Evolutionary conservation across 805 yeast species (phyloP).

Genomic region (Priceomyces castillae): DNA sequence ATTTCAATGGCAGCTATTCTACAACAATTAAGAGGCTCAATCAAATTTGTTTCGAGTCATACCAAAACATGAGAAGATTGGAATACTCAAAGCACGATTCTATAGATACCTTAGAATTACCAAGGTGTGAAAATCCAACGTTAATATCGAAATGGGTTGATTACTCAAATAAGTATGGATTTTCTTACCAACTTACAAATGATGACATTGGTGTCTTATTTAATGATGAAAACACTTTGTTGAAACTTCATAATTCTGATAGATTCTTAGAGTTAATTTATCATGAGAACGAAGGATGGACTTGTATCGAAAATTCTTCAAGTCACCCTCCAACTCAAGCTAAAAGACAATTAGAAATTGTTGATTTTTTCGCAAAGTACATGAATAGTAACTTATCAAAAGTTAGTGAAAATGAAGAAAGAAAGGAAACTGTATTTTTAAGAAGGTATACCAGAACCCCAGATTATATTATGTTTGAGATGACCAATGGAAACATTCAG

Average conservation of each 20-base stretch:
- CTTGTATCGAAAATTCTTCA: conserved; percentile 43
- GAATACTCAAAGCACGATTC: conserved; percentile 35
- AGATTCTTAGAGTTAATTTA: conserved; percentile 61
- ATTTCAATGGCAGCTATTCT: conserved; percentile 37
- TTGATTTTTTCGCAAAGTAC: conserved; percentile 84
- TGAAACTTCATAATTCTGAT: conserved; percentile 63
- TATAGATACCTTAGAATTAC: conserved; percentile 35
- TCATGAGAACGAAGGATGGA: conserved; percentile 46
- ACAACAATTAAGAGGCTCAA: conserved; percentile 39
- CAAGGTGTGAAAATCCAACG: conserved; percentile 55
- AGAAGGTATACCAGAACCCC: conserved; percentile 79
- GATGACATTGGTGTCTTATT: conserved; percentile 89
- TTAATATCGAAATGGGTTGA: conserved; percentile 97
- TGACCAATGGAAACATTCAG: conserved; percentile 90
- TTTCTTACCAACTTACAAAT: conserved; percentile 87
- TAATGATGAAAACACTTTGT: conserved; percentile 78
- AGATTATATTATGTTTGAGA: conserved; percentile 84
- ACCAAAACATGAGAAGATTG: conserved; percentile 40
- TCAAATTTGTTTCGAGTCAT: conserved; percentile 35
- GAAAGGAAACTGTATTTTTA: conserved; percentile 68
- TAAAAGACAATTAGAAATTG: conserved; percentile 75
- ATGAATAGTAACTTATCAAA: conserved; percentile 89
- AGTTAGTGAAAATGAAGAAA: conserved; percentile 63
- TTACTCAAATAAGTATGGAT: conserved; percentile 92
- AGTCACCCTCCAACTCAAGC: conserved; percentile 47